Evolutionary conservation across 805 yeast genomes (phyloP).

Genomic region (Metschnikowia sp.): DNA sequence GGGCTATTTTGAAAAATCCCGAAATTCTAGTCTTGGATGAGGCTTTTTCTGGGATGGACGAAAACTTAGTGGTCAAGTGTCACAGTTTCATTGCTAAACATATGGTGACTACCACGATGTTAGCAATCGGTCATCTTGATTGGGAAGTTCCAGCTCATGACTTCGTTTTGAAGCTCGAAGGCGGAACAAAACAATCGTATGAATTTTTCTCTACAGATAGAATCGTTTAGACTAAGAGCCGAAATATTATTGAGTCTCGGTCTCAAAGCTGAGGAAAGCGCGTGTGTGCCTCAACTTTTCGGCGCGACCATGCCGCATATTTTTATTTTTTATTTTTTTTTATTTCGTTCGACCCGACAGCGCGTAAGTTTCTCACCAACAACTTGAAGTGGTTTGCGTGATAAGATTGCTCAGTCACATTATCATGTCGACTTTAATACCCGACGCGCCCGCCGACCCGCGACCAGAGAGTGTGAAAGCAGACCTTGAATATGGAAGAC

Average conservation of each 20-base stretch:
- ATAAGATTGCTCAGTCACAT: not conserved
- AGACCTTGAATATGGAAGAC: conserved; percentile 70
- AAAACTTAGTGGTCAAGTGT: conserved; percentile 28
- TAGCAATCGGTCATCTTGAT: conserved; percentile 79
- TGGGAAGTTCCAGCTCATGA: conserved; percentile 78
- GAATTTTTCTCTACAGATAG: conserved; percentile 5
- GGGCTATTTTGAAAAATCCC: conserved; percentile 80
- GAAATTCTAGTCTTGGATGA: conserved; percentile 81
- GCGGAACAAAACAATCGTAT: conserved; percentile 27
- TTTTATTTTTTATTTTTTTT: too few relatives aligned
- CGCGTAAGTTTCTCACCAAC: too few relatives aligned
- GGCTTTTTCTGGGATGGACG: conserved; percentile 85
- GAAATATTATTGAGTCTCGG: too few relatives aligned
- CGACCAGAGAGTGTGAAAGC: conserved; percentile 31
- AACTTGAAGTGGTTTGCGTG: not conserved
- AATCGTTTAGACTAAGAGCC: too few relatives aligned
- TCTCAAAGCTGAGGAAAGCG: too few relatives aligned
- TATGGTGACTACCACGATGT: conserved; percentile 52
- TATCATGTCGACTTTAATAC: conserved; percentile 24
- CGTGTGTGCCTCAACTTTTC: not conserved
- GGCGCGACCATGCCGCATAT: not conserved
- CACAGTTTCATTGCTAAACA: conserved; percentile 26
- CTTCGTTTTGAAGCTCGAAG: conserved; percentile 29
- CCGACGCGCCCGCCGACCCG: conserved; percentile 38
- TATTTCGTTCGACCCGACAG: too few relatives aligned